Evolutionary conservation across 495 filamentous ascomycete species (phyloP).

Genomic region (Cenococcum geophilum): DNA sequence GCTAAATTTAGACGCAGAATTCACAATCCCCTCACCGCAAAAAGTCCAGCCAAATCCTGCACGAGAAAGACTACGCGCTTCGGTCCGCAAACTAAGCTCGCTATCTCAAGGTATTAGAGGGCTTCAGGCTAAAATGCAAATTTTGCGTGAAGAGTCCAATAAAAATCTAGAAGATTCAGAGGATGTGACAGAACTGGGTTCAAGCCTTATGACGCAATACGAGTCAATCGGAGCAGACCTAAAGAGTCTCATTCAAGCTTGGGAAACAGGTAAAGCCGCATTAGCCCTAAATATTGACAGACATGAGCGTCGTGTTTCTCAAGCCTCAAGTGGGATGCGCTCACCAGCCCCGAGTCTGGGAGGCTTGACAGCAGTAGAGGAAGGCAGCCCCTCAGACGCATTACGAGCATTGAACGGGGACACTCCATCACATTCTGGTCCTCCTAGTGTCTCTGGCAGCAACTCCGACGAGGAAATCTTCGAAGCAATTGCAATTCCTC

Average conservation of each 20-base stretch:
- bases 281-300: conserved; percentile 67
- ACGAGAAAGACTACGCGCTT: conserved; percentile 73
- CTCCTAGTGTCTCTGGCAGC: conserved; percentile 41
- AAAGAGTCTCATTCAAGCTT: conserved; percentile 74
- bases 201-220: conserved; percentile 77
- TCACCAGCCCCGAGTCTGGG: conserved; percentile 77
- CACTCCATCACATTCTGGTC: conserved; percentile 36
- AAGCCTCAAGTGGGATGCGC: conserved; percentile 46
- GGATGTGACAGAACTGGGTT: conserved; percentile 65
- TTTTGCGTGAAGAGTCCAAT: conserved; percentile 84
- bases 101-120: conserved; percentile 86
- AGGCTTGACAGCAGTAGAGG: conserved; percentile 76
- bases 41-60: conserved; percentile 64
- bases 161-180: conserved; percentile 65
- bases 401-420: conserved; percentile 71
- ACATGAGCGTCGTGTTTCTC: conserved; percentile 62
- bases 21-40: conserved; percentile 53
- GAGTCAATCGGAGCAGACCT: conserved; percentile 90
- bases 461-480: conserved; percentile 68
- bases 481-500: conserved; percentile 76
- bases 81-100: conserved; percentile 76
- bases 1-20: conserved; percentile 6
- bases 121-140: conserved; percentile 89
- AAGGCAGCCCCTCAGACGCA: conserved; percentile 70
- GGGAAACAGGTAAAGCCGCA: conserved; percentile 78